Conservation (phyloP, 169 alveolate species). For the Plasmodium vivax region DNA sequence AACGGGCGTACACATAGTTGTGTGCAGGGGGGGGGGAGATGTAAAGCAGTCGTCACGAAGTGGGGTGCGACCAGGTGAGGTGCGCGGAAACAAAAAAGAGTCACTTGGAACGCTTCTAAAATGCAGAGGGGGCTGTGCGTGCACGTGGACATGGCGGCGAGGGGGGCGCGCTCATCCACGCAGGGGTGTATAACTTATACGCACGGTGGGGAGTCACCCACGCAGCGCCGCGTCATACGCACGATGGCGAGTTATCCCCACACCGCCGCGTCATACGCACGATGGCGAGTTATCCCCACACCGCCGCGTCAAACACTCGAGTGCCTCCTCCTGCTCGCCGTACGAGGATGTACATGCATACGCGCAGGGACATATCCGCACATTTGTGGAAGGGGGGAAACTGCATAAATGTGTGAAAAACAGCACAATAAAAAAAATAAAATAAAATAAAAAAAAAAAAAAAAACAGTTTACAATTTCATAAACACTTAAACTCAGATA, state of each 20-base stretch:
- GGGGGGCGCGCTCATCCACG: not conserved
- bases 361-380: not conserved
- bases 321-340: not conserved
- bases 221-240: not conserved
- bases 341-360: not conserved
- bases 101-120: not conserved
- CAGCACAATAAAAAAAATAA: not conserved
- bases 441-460: not conserved
- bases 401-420: not conserved
- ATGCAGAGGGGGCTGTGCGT: not conserved
- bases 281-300: not conserved
- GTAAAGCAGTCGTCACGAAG: not conserved
- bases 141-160: not conserved
- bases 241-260: not conserved
- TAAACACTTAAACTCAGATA: not conserved
- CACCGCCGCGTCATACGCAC: not conserved
- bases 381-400: not conserved
- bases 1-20: not conserved
- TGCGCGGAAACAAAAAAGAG: not conserved
- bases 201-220: not conserved
- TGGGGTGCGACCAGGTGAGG: not conserved
- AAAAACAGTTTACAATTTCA: not conserved
- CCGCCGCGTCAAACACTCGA: not conserved
- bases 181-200: not conserved
- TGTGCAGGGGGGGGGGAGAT: not conserved